phyloP scores from a whole-genome alignment of 2,329 filamentous ascomycete genomes.

The Paracoccidioides lutzii region DNA sequence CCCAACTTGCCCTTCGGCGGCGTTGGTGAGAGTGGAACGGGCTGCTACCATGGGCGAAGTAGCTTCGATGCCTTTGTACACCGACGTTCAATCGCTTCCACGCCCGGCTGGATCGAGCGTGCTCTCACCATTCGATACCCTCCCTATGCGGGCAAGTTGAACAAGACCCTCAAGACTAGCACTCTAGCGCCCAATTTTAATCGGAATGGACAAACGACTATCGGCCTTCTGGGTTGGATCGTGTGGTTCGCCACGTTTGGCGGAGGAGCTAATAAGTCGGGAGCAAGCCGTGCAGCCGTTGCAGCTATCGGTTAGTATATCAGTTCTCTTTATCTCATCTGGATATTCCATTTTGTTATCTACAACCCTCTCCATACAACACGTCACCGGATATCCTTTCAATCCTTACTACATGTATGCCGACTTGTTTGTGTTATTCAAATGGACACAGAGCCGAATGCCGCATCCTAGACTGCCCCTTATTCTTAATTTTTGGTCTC shows the following conservation, averaged over 20 bases:
- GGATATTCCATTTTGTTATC: conserved; percentile 5
- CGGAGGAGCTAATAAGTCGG: conserved; percentile 27
- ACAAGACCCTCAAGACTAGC: conserved; percentile 39
- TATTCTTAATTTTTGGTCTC: not conserved
- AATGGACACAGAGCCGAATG: not conserved
- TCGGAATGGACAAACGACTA: conserved; percentile 37
- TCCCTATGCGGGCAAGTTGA: conserved; percentile 45
- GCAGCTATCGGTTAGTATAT: conserved; percentile 29
- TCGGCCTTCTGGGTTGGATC: conserved; percentile 24
- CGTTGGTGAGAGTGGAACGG: conserved; percentile 64
- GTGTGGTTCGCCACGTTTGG: conserved; percentile 29
- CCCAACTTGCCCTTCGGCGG: conserved; percentile 68
- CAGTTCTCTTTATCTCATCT: conserved; percentile 2
- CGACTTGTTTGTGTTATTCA: not conserved
- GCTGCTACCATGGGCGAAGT: conserved; percentile 65
- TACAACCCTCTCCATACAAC: conserved; percentile 1
- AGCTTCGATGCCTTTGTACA: conserved; percentile 52
- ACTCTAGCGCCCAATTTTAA: conserved; percentile 48
- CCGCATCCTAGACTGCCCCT: conserved; percentile 1
- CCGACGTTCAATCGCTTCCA: conserved; percentile 45
- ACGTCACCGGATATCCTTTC: not conserved
- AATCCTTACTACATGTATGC: not conserved
- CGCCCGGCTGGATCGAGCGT: conserved; percentile 48
- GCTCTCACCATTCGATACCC: conserved; percentile 47
- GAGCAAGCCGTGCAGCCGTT: conserved; percentile 23